Conservation (phyloP, 2,329 filamentous ascomycete species). For the Dryadomyces quercivorus region DNA sequence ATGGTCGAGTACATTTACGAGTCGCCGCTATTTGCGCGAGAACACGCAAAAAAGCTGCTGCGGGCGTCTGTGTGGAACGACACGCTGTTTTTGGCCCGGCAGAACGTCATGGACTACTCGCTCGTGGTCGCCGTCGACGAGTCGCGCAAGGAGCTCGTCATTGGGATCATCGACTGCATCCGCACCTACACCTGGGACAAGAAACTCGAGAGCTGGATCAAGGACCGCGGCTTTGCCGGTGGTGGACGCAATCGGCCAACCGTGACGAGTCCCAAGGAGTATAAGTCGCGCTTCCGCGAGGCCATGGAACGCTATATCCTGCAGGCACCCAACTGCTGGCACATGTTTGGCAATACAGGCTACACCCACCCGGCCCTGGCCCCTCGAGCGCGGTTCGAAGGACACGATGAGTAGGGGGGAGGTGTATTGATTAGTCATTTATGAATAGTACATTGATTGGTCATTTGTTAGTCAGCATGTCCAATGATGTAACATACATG, state of each 20-base stretch:
- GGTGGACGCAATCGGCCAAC: slow-evolving; percentile 76
- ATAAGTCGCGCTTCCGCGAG: slow-evolving; percentile 89
- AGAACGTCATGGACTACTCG: slow-evolving; percentile 98
- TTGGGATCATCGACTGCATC: slow-evolving; percentile 97
- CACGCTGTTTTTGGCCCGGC: slow-evolving; percentile 83
- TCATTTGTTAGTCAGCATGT: too few species aligned
- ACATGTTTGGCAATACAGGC: slow-evolving; percentile 41
- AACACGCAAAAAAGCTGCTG: slow-evolving; percentile 90
- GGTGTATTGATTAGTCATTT: background rate
- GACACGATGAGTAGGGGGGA: background rate
- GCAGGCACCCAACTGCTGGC: slow-evolving; percentile 65
- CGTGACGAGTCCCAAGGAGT: slow-evolving; percentile 94
- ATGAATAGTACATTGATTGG: background rate
- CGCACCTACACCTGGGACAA: slow-evolving; percentile 99
- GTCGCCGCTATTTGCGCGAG: slow-evolving; percentile 84
- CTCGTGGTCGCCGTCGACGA: slow-evolving; percentile 98
- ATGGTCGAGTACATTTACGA: slow-evolving; percentile 99
- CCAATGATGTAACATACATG: too few species aligned
- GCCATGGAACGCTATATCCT: slow-evolving; percentile 69
- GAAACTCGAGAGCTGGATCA: slow-evolving; percentile 99
- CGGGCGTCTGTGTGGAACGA: slow-evolving; percentile 94
- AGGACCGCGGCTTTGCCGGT: slow-evolving; percentile 76
- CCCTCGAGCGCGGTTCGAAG: slow-evolving; percentile 11
- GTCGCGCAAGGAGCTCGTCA: slow-evolving; percentile 75
- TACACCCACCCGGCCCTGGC: slow-evolving; percentile 10